These are phyloP conservation scores for Nitzschia sp. DNA, from an alignment of 108 stramenopile genomes.

Conservation along the genomic window DNA sequence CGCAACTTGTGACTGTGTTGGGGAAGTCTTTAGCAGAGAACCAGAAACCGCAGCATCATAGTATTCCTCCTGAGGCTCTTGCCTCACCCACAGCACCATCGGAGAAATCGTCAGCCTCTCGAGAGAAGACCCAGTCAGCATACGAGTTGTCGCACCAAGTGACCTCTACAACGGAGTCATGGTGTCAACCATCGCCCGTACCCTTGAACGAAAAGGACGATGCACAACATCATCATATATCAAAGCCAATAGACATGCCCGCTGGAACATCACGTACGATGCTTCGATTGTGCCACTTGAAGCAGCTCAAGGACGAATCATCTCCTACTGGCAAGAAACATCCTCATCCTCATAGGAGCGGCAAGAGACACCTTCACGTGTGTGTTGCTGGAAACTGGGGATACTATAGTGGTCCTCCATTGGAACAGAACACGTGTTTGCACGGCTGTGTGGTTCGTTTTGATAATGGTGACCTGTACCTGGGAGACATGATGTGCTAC, in stretches of 20 bases:
- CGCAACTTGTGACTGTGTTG: slow-evolving; percentile 15
- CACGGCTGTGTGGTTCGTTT: slow-evolving; percentile 22
- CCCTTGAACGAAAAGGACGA: not conserved
- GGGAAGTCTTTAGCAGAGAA: not conserved
- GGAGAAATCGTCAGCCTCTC: no score
- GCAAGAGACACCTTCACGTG: slow-evolving; percentile 8
- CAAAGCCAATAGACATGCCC: not conserved
- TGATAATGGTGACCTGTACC: slow-evolving; percentile 26
- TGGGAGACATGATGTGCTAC: slow-evolving; percentile 15
- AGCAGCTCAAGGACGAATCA: slow-evolving; percentile 7
- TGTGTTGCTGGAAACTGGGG: slow-evolving; percentile 6
- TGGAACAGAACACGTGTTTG: not conserved
- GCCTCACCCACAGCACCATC: no score
- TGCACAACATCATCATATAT: not conserved
- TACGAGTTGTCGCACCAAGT: not conserved
- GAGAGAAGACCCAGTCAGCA: not conserved
- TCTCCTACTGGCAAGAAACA: not conserved
- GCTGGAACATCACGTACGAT: not conserved
- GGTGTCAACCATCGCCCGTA: not conserved
- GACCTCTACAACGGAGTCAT: not conserved
- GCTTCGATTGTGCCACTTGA: slow-evolving; percentile 3
- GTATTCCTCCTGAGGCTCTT: not conserved
- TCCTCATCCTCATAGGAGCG: not conserved
- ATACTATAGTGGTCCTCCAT: slow-evolving; percentile 15
- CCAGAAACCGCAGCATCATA: not conserved